Evolutionary conservation across 2,329 filamentous ascomycete genomes (phyloP).

Genomic region (Calonectria pseudoreteaudii): DNA sequence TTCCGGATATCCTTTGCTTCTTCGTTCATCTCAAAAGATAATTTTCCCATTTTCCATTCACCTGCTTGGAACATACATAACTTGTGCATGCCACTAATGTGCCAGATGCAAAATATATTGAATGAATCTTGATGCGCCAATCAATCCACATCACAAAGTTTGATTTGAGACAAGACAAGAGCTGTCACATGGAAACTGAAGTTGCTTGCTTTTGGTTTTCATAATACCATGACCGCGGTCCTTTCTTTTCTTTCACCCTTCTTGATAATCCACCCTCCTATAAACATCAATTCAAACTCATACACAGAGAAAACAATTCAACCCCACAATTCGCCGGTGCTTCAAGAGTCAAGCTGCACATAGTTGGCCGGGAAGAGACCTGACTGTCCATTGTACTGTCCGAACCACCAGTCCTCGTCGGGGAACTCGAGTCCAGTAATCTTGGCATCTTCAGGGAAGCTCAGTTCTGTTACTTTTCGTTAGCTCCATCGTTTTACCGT

Average conservation of each 20-base stretch:
- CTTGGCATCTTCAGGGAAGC: constrained; percentile 89
- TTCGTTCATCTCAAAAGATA: constrained; percentile 3
- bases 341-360: constrained; percentile 65
- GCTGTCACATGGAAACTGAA: constrained; percentile 28
- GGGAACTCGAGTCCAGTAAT: constrained; percentile 92
- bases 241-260: constrained; percentile 25
- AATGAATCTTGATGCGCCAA: not conserved
- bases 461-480: constrained; percentile 66
- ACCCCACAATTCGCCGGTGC: not conserved
- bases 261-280: not conserved
- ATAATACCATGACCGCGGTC: constrained; percentile 28
- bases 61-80: not conserved
- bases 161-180: not conserved
- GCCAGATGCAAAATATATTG: not conserved
- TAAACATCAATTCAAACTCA: constrained; percentile 4
- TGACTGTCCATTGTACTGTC: constrained; percentile 80
- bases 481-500: constrained; percentile 21
- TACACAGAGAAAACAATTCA: constrained; percentile 2
- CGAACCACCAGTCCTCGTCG: constrained; percentile 99
- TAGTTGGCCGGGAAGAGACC: constrained; percentile 88
- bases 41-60: not conserved
- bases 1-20: not conserved
- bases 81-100: not conserved
- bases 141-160: not conserved
- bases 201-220: constrained; percentile 38